Percentiles rank a stretch among this genome's conserved stretches.
phyloP scores from a whole-genome alignment of 352 stramenopile genomes.

The Phytopythium oedochilum region DNA sequence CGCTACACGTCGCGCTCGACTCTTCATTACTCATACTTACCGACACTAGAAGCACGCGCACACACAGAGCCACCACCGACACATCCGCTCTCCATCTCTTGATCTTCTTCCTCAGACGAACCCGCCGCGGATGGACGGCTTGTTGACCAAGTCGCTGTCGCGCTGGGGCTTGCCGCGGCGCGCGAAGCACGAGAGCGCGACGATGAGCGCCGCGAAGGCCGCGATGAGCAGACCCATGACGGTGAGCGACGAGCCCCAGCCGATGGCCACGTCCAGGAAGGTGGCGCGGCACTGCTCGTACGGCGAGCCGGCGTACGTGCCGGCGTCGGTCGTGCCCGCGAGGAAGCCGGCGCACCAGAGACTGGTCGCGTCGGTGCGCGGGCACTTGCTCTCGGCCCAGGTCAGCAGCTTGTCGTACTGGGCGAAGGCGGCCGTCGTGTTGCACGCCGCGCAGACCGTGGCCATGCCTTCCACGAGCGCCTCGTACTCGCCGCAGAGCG shows the following conservation, averaged over 20 bases:
- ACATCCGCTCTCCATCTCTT: too few species aligned
- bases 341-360: constrained; percentile 63
- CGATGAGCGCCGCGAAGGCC: constrained; percentile 40
- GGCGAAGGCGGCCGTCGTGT: constrained; percentile 42
- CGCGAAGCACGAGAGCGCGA: constrained; percentile 58
- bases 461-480: constrained; percentile 24
- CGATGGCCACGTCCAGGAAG: constrained; percentile 61
- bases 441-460: constrained; percentile 53
- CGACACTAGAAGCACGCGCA: too few species aligned
- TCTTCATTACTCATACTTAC: too few species aligned
- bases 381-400: constrained; percentile 64
- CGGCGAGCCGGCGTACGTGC: constrained; percentile 57
- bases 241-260: constrained; percentile 56
- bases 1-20: too few species aligned
- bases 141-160: constrained; percentile 4
- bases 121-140: neutral
- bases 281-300: constrained; percentile 67
- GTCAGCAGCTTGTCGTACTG: constrained; percentile 67
- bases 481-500: constrained; percentile 37
- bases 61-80: too few species aligned
- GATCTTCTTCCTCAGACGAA: constrained; percentile 5
- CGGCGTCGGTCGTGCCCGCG: constrained; percentile 29
- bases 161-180: constrained; percentile 30
- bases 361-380: constrained; percentile 36
- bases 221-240: constrained; percentile 47